These are phyloP conservation scores for Fusarium sp. DNA, from an alignment of 2,329 filamentous ascomycete species.

Conservation along the genomic window DNA sequence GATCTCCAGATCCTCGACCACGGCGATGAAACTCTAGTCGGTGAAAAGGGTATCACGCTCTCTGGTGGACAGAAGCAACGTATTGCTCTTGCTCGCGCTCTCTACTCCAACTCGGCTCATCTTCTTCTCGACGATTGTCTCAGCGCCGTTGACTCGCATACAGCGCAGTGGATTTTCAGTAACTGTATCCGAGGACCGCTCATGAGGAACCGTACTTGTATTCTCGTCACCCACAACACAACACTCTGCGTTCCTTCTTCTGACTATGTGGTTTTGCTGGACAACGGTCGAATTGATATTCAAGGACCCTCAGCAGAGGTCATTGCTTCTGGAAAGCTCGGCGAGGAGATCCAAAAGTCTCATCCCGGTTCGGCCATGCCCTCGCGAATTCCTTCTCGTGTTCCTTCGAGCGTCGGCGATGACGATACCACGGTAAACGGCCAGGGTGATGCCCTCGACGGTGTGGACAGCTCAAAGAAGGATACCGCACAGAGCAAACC, in stretches of 20 bases:
- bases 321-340: conserved; percentile 88
- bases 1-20: conserved; percentile 93
- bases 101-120: conserved; percentile 96
- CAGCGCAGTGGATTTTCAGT: conserved; percentile 97
- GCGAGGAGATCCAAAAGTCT: conserved; percentile 85
- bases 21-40: conserved; percentile 93
- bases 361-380: conserved; percentile 76
- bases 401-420: conserved; percentile 81
- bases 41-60: conserved; percentile 96
- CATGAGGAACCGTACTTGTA: conserved; percentile 91
- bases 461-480: conserved; percentile 63
- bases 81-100: conserved; percentile 93
- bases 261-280: conserved; percentile 85
- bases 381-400: conserved; percentile 83
- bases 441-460: conserved; percentile 63
- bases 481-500: conserved; percentile 61
- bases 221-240: conserved; percentile 95
- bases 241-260: conserved; percentile 87
- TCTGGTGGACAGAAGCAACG: conserved; percentile 98
- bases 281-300: conserved; percentile 84
- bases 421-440: conserved; percentile 70
- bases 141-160: conserved; percentile 97
- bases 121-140: conserved; percentile 94
- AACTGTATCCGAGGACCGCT: conserved; percentile 91
- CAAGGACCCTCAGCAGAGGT: conserved; percentile 86